A percentile compares a stretch with the other conserved stretches of the same genome.
These are phyloP conservation scores for Aspergillus nidulans DNA, from an alignment of 495 filamentous ascomycete species.

Conservation along the genomic window DNA sequence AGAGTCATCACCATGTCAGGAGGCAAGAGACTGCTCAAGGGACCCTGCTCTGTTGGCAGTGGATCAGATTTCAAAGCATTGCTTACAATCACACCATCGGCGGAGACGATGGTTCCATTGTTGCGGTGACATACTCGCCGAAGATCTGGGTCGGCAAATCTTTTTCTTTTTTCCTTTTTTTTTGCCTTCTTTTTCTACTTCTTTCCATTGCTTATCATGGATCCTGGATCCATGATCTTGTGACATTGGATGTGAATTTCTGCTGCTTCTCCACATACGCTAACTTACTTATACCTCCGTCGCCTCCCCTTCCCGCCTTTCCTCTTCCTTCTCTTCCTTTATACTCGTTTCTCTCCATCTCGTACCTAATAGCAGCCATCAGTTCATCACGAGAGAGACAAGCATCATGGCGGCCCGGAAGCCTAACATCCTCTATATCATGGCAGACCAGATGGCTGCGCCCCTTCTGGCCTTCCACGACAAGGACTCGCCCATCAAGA, in stretches of 20 bases:
- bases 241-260: background rate
- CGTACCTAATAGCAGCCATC: background rate
- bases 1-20: too few species aligned
- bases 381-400: background rate
- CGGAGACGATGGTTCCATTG: constrained; percentile 33
- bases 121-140: constrained; percentile 14
- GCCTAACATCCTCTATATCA: constrained; percentile 81
- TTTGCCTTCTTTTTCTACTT: constrained; percentile 7
- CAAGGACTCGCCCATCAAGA: constrained; percentile 73
- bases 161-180: constrained; percentile 10
- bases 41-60: background rate
- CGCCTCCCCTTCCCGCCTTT: constrained; percentile 13
- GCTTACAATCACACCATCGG: constrained; percentile 41
- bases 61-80: constrained; percentile 1
- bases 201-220: constrained; percentile 3
- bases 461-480: constrained; percentile 82
- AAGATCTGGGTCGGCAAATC: constrained; percentile 10
- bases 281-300: constrained; percentile 14
- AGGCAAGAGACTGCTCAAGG: too few species aligned
- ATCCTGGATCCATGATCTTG: constrained; percentile 8
- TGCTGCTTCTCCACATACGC: constrained; percentile 10
- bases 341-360: background rate
- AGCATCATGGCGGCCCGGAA: constrained; percentile 42
- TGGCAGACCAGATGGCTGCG: constrained; percentile 89
- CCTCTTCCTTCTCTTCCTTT: background rate